A percentile compares a stretch with the other conserved stretches of the same genome.
Evolutionary conservation across 2,329 filamentous ascomycete species (phyloP).

Genomic region (Sporothrix pallida): DNA sequence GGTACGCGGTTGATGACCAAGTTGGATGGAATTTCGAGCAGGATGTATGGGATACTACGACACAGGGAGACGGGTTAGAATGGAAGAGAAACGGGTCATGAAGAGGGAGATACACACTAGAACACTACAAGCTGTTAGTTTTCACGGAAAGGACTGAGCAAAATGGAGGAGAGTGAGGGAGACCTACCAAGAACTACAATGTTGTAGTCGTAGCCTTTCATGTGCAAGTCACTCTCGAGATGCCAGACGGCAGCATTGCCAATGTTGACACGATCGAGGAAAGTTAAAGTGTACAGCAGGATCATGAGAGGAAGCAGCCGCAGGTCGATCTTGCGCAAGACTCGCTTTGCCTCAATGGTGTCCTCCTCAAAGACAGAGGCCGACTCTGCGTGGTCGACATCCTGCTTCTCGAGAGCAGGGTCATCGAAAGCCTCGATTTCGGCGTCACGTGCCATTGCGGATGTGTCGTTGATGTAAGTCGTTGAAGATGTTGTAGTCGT

Average conservation of each 20-base stretch:
- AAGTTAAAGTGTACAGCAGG: constrained; percentile 74
- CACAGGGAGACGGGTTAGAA: too few species aligned
- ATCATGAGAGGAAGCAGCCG: constrained; percentile 71
- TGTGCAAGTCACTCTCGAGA: constrained; percentile 65
- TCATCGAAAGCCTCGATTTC: not conserved
- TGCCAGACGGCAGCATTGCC: constrained; percentile 71
- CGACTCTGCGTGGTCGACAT: constrained; percentile 12
- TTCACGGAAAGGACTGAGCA: too few species aligned
- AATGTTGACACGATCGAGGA: constrained; percentile 77
- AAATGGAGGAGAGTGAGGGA: not conserved
- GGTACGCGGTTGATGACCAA: constrained; percentile 70
- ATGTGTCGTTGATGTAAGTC: too few species aligned
- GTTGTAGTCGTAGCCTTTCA: constrained; percentile 66
- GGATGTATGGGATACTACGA: constrained; percentile 65
- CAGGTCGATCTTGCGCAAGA: constrained; percentile 69
- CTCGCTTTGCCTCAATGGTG: not conserved
- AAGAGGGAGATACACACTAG: constrained; percentile 48
- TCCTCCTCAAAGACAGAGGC: constrained; percentile 14
- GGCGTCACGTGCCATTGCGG: not conserved
- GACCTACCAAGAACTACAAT: constrained; percentile 10
- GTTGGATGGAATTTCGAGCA: constrained; percentile 73
- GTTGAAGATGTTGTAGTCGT: too few species aligned
- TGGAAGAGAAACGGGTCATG: too few species aligned
- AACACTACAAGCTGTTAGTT: constrained; percentile 55
- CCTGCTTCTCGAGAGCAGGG: not conserved